Conservation (phyloP, 768 basidiomycete species). For the Russula dissimulans region DNA sequence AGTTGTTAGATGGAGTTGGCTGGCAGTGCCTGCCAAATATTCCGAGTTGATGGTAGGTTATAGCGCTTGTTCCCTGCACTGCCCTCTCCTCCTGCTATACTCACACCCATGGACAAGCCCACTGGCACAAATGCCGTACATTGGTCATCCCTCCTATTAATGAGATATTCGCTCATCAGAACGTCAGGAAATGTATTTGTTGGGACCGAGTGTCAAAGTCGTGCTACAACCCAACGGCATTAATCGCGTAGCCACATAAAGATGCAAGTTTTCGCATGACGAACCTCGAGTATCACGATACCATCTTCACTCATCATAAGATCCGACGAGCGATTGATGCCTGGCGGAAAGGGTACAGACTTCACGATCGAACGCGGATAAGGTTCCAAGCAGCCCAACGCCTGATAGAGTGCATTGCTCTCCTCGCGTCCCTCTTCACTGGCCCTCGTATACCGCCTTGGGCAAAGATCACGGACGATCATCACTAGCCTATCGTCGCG, state of each 20-base stretch:
- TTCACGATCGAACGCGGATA: constrained; percentile 9
- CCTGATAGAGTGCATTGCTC: not conserved
- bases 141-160: not conserved
- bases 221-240: not conserved
- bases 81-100: not conserved
- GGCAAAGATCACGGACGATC: constrained; percentile 14
- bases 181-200: constrained; percentile 6
- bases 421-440: constrained; percentile 7
- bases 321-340: not conserved
- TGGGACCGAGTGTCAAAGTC: not conserved
- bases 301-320: constrained; percentile 20
- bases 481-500: not conserved
- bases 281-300: constrained; percentile 14
- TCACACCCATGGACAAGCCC: not conserved
- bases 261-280: not conserved
- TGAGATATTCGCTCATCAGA: not conserved
- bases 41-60: not conserved
- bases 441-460: constrained; percentile 3
- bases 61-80: not conserved
- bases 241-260: constrained; percentile 5
- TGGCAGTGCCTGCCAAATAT: not conserved
- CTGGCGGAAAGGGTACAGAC: constrained; percentile 1
- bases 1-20: not conserved
- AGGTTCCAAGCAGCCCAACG: not conserved
- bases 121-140: constrained; percentile 5